These are phyloP conservation scores for Besnoitia besnoiti DNA, from an alignment of 169 alveolate genomes.

Conservation along the genomic window DNA sequence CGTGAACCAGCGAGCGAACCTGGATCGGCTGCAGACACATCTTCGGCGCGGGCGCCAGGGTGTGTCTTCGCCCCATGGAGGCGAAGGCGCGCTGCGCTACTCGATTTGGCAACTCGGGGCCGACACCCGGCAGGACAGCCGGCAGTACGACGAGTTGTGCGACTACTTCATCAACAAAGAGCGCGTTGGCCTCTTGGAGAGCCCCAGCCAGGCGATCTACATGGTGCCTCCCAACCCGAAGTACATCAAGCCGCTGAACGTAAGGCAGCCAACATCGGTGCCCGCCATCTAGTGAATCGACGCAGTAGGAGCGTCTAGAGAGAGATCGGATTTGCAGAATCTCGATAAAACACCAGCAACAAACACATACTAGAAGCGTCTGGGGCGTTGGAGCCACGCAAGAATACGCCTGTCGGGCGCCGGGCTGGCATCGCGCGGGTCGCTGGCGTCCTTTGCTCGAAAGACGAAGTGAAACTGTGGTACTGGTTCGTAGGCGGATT, in stretches of 20 bases:
- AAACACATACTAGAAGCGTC: too few species aligned
- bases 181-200: conserved; percentile 77
- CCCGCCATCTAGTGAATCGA: neutral
- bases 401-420: too few species aligned
- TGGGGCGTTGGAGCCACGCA: too few species aligned
- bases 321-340: neutral
- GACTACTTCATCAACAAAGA: conserved; percentile 77
- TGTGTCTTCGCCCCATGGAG: neutral
- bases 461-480: too few species aligned
- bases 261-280: neutral
- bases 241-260: conserved; percentile 59
- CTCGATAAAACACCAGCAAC: too few species aligned
- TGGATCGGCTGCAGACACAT: conserved; percentile 51
- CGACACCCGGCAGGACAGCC: conserved; percentile 74
- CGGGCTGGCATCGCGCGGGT: too few species aligned
- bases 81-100: conserved; percentile 51
- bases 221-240: conserved; percentile 78
- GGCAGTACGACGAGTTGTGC: conserved; percentile 76
- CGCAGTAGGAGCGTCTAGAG: neutral
- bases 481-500: too few species aligned
- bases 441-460: too few species aligned
- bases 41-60: conserved; percentile 30
- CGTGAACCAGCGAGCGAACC: conserved; percentile 62
- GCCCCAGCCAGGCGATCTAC: conserved; percentile 73
- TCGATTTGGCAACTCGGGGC: conserved; percentile 81